Evolutionary conservation across 2,329 filamentous ascomycete species (phyloP).

Genomic region (Fusarium veterinarium): DNA sequence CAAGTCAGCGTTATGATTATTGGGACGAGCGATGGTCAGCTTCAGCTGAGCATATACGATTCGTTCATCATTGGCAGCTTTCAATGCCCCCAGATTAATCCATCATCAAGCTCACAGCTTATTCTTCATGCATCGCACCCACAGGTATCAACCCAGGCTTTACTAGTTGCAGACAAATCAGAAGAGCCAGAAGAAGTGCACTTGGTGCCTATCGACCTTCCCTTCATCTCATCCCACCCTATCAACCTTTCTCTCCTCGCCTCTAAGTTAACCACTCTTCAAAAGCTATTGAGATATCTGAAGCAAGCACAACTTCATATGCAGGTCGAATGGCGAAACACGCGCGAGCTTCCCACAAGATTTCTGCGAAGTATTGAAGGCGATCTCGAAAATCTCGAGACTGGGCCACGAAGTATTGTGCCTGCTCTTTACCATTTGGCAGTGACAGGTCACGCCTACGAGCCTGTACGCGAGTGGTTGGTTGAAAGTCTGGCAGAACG

Average conservation of each 20-base stretch:
- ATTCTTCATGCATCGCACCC: conserved; percentile 77
- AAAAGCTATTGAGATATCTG: conserved; percentile 88
- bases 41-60: conserved; percentile 87
- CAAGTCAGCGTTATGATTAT: conserved; percentile 83
- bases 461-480: conserved; percentile 85
- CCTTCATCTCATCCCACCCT: conserved; percentile 81
- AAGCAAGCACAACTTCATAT: conserved; percentile 84
- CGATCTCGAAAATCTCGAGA: conserved; percentile 71
- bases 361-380: conserved; percentile 83
- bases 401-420: conserved; percentile 71
- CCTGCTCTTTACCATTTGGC: conserved; percentile 86
- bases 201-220: conserved; percentile 83
- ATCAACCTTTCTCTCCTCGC: conserved; percentile 86
- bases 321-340: conserved; percentile 83
- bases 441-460: conserved; percentile 82
- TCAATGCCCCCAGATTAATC: conserved; percentile 55
- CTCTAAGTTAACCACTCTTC: conserved; percentile 86
- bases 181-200: conserved; percentile 52
- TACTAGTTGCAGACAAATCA: conserved; percentile 66
- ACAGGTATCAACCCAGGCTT: conserved; percentile 78
- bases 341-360: conserved; percentile 80
- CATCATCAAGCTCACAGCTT: conserved; percentile 49
- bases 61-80: conserved; percentile 83
- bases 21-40: conserved; percentile 75
- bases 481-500: conserved; percentile 84